Evolutionary conservation across 2,329 filamentous ascomycete species (phyloP), one percentile per base, ranked within the genome.

Genomic region (Cephalotrichum gorgonifer): DNA sequence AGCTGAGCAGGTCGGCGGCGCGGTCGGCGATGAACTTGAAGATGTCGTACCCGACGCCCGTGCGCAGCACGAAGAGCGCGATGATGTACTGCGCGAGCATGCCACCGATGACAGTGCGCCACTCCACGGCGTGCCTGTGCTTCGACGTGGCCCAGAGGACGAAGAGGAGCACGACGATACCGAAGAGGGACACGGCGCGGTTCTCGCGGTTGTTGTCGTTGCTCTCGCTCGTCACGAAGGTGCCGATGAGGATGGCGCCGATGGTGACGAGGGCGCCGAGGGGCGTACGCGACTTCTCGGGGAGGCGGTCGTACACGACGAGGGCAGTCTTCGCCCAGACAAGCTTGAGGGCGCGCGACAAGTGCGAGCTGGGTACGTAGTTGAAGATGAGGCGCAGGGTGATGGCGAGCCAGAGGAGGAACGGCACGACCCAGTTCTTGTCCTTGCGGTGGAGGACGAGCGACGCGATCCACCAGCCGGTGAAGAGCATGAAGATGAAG

Each of bases 61-160:
- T 93, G 44, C 88, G 80, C 56, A 95, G 73, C 44, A 95, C 90
- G 58, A 96, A 95, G 12, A 95, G 74, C 4, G 88, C 89, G 54
- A 95, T 77, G 60, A 96, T 74, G 67, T 90, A 96, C 65, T 96
- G 90, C 11, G 83, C 74, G 39, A 95, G 72, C 84, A 95, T 93
- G 52, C 90, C 90, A 33, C 86, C 86, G 52, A 95, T 87, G 56
- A 96, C 85, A 2, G 86, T 86, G 59, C 86, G 83, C 84, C 83
- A 89, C 55, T 80, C 76, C 56, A 85, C 72, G 31, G 60, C 63
- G 50, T 61, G 79, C 56, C 85, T 78, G 63, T 89, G 75, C 51
- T 71, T 76, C 38, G 88, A 95, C 1, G 87, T 93, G 14, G 61
- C 59, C 66, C 78, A 93, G 55, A 95, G 79, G 1, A 64, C 50